phyloP scores from a whole-genome alignment of 345 rosid genomes.

The Reutealis trisperma region DNA sequence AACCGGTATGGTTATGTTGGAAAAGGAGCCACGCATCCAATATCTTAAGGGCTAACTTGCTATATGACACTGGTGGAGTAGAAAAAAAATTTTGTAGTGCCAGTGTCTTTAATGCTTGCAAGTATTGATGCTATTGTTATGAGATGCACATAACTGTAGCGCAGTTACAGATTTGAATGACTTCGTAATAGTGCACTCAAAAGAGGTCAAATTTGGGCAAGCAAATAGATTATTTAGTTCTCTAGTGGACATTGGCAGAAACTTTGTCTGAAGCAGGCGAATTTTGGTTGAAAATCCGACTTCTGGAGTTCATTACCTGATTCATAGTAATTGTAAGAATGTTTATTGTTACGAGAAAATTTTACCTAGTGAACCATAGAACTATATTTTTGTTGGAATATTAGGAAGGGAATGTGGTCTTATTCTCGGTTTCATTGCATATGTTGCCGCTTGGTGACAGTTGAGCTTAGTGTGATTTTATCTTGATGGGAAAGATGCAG shows the following conservation, averaged over 20 bases:
- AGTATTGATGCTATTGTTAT: too few relatives aligned
- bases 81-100: too few relatives aligned
- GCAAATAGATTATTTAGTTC: neutral
- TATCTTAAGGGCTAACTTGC: too few relatives aligned
- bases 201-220: neutral
- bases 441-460: neutral
- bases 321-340: neutral
- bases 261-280: neutral
- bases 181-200: neutral
- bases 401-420: neutral
- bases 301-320: neutral
- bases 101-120: too few relatives aligned
- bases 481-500: neutral
- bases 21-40: too few relatives aligned
- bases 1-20: too few relatives aligned
- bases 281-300: neutral
- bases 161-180: neutral
- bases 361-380: neutral
- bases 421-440: neutral
- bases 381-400: neutral
- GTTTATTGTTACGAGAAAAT: neutral
- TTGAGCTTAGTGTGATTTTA: neutral
- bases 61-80: too few relatives aligned
- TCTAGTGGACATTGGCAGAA: neutral
- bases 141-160: too few relatives aligned